Evolutionary conservation across 2,329 filamentous ascomycete genomes (phyloP).

Genomic region (Madurella fahalii): DNA sequence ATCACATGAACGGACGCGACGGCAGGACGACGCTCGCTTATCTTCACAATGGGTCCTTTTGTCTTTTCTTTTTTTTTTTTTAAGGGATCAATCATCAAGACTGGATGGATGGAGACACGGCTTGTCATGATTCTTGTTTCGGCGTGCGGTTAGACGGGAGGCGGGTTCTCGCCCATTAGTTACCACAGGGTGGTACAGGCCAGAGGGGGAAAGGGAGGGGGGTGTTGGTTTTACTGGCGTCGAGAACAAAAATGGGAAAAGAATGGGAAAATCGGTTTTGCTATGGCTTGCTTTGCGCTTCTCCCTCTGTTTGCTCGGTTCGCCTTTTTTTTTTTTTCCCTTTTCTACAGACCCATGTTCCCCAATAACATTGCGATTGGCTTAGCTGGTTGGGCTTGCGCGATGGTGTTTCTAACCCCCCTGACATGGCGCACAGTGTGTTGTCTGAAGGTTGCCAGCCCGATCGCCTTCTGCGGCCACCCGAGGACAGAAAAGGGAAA

Average conservation of each 20-base stretch:
- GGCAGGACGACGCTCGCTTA: slow-evolving; percentile 6
- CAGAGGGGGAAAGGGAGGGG: neutral
- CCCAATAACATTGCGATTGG: no score
- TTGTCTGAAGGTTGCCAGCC: no score
- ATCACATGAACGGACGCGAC: neutral
- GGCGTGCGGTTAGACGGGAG: neutral
- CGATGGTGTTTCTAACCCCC: no score
- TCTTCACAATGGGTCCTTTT: neutral
- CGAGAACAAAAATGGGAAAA: neutral
- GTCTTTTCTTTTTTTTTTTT: neutral
- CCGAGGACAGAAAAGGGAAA: no score
- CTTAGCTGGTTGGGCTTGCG: no score
- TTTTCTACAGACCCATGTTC: neutral
- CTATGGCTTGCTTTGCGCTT: neutral
- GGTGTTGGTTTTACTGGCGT: neutral
- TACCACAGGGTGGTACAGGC: neutral
- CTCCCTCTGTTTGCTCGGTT: neutral
- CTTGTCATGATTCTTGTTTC: neutral
- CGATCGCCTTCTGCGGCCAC: no score
- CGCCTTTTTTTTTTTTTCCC: neutral
- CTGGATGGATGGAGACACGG: neutral
- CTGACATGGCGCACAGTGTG: no score
- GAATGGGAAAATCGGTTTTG: neutral
- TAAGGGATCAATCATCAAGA: neutral
- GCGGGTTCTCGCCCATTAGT: neutral